Base-by-base conservation (phyloP, 108 stramenopile species). In the Epipyxis sp. region DNA sequence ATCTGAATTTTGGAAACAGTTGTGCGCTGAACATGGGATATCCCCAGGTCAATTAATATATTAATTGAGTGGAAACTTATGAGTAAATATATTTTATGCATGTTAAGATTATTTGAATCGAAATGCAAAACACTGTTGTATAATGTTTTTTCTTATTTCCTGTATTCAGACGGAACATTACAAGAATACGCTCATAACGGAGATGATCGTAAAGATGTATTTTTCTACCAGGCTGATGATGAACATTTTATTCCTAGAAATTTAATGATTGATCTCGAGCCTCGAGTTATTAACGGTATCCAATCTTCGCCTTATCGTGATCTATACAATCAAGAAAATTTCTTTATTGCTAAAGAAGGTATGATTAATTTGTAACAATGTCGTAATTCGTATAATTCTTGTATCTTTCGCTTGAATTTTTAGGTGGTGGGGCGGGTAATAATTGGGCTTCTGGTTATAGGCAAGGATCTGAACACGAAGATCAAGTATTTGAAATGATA, bases 101-200 rank as follows among this genome's bases (percentile, higher is more conserved):
- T 35, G 41, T 32, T 29, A 59, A 34, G 58, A 16, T 20, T 69
- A 85, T 41, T 32, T 95, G 96, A 95, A 95, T 95, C 2, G 91
- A 94, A 27, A 95, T 96, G 86, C 96, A 96, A 76, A 93, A 96
- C 77, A 98, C 97, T 3, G 85, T 98, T 10, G 94, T 96, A 87
- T 95, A 97, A n/a, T 96, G 98, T 37, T 96, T 97, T 86, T 99
- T 96, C 82, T 96, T 95, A 69, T 97, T 97, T 79, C 95, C 97
- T 85, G 97, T 99, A 65, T 43, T 91, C 94, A 2, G 95, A 97
- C 78, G 98, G 98, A 1, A 89, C 94, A 25, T 89, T 95, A 27
- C 84, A 87, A 78, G 90, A 84, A 59, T 90, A 82, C 44, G 89
- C 89, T 1, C 74, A 67, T 20, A 80, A 87, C 16, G 90, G 94